Base-by-base conservation (phyloP, 2,329 filamentous ascomycete genomes). In the Aureobasidium vineae region DNA sequence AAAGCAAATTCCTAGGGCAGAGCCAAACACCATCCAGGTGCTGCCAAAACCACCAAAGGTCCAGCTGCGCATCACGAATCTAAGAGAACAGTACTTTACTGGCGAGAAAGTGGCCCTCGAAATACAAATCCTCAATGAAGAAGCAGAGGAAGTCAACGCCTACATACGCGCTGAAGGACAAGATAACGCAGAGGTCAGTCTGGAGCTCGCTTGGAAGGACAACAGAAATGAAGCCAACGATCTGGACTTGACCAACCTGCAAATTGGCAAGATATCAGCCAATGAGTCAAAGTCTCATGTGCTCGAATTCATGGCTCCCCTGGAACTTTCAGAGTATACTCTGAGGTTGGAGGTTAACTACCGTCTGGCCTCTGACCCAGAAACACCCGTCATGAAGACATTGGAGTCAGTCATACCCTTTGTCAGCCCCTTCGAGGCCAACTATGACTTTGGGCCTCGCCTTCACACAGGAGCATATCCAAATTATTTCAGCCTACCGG, bases 11-110 rank as follows among this genome's bases (percentile, higher is more conserved):
- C 78, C 80, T 26, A 80, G 80, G 63, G 78, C 79, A 45, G 80
- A 84, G 66, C 80, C 81, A 1, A 80, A 85, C 40, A 79, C 80
- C 1, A 85, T 96, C 66, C 88, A 86, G 66, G 87, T 99, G 28
- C 83, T 92, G 64, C 94, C 95, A 1, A 90, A 96, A 70, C 95
- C 94, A 33, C 95, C 95, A 0, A 98, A 97, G 77, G 87, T 99
- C 80, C 88, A 91, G 71, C 86, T 99, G 53, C 84, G 80, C 31
- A 79, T 91, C 11, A 80, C 85, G 2, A 83, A 86, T 47, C 77
- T 88, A 8, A 81, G 84, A 66, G 83, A 86, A 15, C 88, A 92
- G 65, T 96, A 94, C 76, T 98, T 97, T 74, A 90, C 90, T 1
- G 90, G 96, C 72, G 95, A 99, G 78, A 76, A 80, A 0, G 85